Evolutionary conservation across 2,329 filamentous ascomycete species (phyloP).

Genomic region (Cladosporium austrohemisphaericum): DNA sequence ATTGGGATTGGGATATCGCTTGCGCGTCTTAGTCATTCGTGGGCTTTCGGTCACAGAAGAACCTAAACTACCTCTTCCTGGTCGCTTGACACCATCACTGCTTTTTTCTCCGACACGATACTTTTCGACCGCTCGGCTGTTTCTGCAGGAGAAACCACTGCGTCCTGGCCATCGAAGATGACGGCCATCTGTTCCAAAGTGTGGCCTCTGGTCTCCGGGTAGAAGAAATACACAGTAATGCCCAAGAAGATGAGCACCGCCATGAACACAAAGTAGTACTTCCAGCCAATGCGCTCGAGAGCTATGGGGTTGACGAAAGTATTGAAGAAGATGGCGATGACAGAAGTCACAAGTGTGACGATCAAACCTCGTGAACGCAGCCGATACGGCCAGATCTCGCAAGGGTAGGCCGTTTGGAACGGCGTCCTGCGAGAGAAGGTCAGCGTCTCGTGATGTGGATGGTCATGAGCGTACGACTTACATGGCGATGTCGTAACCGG

Average conservation of each 20-base stretch:
- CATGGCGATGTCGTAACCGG: slow-evolving; percentile 55
- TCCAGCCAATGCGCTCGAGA: slow-evolving; percentile 30
- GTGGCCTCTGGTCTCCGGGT: slow-evolving; percentile 27
- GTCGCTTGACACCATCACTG: slow-evolving; percentile 5
- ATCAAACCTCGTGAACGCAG: slow-evolving; percentile 14
- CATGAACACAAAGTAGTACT: slow-evolving; percentile 31
- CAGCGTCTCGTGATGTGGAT: neutral
- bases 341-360: slow-evolving; percentile 7
- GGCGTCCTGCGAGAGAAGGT: too few species aligned
- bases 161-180: slow-evolving; percentile 17
- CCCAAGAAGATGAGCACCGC: slow-evolving; percentile 27
- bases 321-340: slow-evolving; percentile 15
- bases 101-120: slow-evolving; percentile 15
- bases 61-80: too few species aligned
- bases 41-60: too few species aligned
- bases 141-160: slow-evolving; percentile 16
- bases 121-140: slow-evolving; percentile 17
- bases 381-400: slow-evolving; percentile 16
- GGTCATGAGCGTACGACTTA: slow-evolving; percentile 5
- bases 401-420: slow-evolving; percentile 12
- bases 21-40: too few species aligned
- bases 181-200: slow-evolving; percentile 45
- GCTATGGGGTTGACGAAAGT: slow-evolving; percentile 21
- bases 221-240: slow-evolving; percentile 29
- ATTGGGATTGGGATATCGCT: too few species aligned